These are phyloP conservation scores for Talaromyces marneffei DNA, from an alignment of 2,329 filamentous ascomycete species.

Conservation along the genomic window DNA sequence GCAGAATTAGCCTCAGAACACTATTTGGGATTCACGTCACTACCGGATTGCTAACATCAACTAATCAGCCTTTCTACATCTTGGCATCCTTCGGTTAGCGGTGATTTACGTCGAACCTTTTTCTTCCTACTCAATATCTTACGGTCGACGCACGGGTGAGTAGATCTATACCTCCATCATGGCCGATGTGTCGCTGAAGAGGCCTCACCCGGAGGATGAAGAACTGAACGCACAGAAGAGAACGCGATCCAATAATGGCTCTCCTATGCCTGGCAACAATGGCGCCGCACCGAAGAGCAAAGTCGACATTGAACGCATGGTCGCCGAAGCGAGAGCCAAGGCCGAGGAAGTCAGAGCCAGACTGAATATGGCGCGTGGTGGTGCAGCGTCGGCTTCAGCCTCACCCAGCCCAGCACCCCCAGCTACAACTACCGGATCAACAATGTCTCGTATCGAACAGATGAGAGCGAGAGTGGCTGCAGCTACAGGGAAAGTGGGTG, in stretches of 20 bases:
- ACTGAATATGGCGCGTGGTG: slow-evolving; percentile 35
- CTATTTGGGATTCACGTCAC: slow-evolving; percentile 10
- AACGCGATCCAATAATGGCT: slow-evolving; percentile 47
- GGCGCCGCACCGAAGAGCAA: slow-evolving; percentile 28
- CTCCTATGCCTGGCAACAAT: slow-evolving; percentile 38
- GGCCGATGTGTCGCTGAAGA: slow-evolving; percentile 44
- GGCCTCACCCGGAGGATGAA: slow-evolving; percentile 45
- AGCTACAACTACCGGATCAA: slow-evolving; percentile 30
- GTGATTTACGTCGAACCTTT: neutral
- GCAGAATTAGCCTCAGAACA: neutral
- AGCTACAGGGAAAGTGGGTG: slow-evolving; percentile 53
- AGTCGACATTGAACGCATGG: slow-evolving; percentile 43
- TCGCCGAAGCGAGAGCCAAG: slow-evolving; percentile 45
- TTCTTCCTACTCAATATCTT: neutral
- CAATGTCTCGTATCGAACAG: slow-evolving; percentile 64
- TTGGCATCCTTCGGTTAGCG: neutral
- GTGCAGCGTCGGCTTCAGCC: slow-evolving; percentile 20
- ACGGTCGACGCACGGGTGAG: slow-evolving; percentile 18
- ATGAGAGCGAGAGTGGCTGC: slow-evolving; percentile 75
- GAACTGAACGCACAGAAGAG: slow-evolving; percentile 42
- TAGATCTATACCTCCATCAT: slow-evolving; percentile 27
- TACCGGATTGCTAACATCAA: neutral
- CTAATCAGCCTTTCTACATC: neutral
- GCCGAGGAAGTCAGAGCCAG: slow-evolving; percentile 46
- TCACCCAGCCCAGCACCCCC: slow-evolving; percentile 33